Evolutionary conservation across 805 yeast species (phyloP).

Genomic region (Ogataea pilisensis): DNA sequence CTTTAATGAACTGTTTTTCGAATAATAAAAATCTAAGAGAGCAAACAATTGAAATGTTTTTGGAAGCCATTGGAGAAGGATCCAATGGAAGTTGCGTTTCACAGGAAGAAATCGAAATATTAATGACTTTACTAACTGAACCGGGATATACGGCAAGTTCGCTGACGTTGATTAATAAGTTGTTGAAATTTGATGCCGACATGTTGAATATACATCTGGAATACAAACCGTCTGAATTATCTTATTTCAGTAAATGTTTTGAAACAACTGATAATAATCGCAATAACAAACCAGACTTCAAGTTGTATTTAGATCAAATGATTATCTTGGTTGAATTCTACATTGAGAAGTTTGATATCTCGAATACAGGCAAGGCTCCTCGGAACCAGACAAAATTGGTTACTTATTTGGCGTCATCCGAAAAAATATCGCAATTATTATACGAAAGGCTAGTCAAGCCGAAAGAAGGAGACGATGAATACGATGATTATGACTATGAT

Average conservation of each 20-base stretch:
- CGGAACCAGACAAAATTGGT: neutral
- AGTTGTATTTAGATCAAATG: neutral
- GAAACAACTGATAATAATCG: neutral
- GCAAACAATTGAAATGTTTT: conserved; percentile 11
- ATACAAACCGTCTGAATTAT: neutral
- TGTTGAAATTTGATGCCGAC: conserved; percentile 2
- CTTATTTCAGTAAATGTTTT: neutral
- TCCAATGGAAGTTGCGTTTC: conserved; percentile 6
- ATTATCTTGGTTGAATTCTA: neutral
- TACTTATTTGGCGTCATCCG: neutral
- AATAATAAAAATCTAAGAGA: conserved; percentile 5
- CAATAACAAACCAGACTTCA: too few relatives aligned
- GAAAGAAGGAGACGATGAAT: neutral
- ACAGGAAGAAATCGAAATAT: conserved; percentile 15
- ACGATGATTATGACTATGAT: too few relatives aligned
- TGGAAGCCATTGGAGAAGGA: conserved; percentile 14
- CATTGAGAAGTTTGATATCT: too few relatives aligned
- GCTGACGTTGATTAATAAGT: conserved; percentile 6
- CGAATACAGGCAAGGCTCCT: too few relatives aligned
- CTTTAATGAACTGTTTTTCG: conserved; percentile 6
- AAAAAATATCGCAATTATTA: neutral
- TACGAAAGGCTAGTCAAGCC: neutral
- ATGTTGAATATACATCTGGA: conserved; percentile 13
- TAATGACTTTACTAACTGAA: conserved; percentile 11
- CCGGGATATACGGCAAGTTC: conserved; percentile 10